phyloP scores from a whole-genome alignment of 2,329 filamentous ascomycete genomes.

The Emergomyces orientalis region DNA sequence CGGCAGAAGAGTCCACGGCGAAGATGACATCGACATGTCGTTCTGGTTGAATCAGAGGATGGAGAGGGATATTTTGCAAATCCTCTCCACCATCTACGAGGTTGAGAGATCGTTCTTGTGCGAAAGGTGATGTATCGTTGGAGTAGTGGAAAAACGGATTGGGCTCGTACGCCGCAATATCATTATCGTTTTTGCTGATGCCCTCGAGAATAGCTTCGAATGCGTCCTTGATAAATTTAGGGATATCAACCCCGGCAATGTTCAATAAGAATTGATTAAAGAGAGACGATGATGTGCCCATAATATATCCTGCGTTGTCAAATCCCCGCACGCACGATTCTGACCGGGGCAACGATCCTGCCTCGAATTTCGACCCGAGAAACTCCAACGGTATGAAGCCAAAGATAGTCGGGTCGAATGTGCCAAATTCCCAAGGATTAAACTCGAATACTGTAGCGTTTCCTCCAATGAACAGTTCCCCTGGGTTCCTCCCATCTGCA shows the following conservation, averaged over 20 bases:
- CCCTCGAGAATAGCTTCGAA: conserved; percentile 44
- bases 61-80: conserved; percentile 66
- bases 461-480: conserved; percentile 51
- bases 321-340: conserved; percentile 65
- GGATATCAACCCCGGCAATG: conserved; percentile 48
- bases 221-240: conserved; percentile 43
- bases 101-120: conserved; percentile 48
- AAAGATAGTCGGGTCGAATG: conserved; percentile 62
- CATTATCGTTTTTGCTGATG: conserved; percentile 53
- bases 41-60: conserved; percentile 65
- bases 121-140: conserved; percentile 49
- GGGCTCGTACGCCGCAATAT: conserved; percentile 64
- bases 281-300: conserved; percentile 75
- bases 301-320: conserved; percentile 72
- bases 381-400: conserved; percentile 64
- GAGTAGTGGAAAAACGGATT: conserved; percentile 68
- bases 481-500: conserved; percentile 56
- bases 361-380: conserved; percentile 62
- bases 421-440: conserved; percentile 70
- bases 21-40: conserved; percentile 71
- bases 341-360: conserved; percentile 47
- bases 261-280: conserved; percentile 71
- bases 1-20: conserved; percentile 67
- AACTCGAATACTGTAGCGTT: conserved; percentile 72
- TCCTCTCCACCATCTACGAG: conserved; percentile 74